Percentiles rank a stretch among this genome's conserved stretches.
phyloP scores from a whole-genome alignment of 306 rosid species.

The Hippophae rhamnoides region DNA sequence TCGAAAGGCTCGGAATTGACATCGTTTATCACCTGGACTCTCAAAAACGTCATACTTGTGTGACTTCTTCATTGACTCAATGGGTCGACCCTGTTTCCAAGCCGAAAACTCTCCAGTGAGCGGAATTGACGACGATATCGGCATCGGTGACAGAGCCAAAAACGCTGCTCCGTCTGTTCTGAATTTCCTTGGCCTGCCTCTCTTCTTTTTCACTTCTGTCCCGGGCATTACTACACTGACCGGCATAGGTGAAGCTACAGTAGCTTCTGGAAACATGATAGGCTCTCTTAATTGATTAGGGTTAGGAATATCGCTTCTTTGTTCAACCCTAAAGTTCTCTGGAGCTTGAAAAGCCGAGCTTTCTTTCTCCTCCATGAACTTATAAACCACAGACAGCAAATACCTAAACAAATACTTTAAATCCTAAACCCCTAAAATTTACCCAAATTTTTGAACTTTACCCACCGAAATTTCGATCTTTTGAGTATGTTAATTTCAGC shows the following conservation, averaged over 20 bases:
- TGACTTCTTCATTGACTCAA: slow-evolving; percentile 55
- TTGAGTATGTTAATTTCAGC: slow-evolving; percentile 12
- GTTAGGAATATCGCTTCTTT: slow-evolving; percentile 40
- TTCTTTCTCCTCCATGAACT: slow-evolving; percentile 64
- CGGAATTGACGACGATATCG: slow-evolving; percentile 87
- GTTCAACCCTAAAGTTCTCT: slow-evolving; percentile 45
- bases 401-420: not conserved
- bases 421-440: slow-evolving; percentile 2
- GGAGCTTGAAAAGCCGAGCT: slow-evolving; percentile 48
- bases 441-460: slow-evolving; percentile 4
- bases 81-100: slow-evolving; percentile 66
- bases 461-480: not conserved
- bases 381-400: slow-evolving; percentile 13
- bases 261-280: slow-evolving; percentile 14
- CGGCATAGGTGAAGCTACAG: slow-evolving; percentile 19
- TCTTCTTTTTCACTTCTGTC: slow-evolving; percentile 65
- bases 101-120: slow-evolving; percentile 72
- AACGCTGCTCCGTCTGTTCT: slow-evolving; percentile 39
- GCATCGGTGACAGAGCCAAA: slow-evolving; percentile 79
- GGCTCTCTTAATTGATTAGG: slow-evolving; percentile 25
- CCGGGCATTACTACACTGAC: slow-evolving; percentile 10
- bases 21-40: slow-evolving; percentile 27
- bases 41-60: slow-evolving; percentile 42
- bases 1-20: not conserved
- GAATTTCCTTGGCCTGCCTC: slow-evolving; percentile 86